These are phyloP conservation scores for Leishmania braziliensis DNA, from an alignment of 208 protist genomes.

Conservation along the genomic window DNA sequence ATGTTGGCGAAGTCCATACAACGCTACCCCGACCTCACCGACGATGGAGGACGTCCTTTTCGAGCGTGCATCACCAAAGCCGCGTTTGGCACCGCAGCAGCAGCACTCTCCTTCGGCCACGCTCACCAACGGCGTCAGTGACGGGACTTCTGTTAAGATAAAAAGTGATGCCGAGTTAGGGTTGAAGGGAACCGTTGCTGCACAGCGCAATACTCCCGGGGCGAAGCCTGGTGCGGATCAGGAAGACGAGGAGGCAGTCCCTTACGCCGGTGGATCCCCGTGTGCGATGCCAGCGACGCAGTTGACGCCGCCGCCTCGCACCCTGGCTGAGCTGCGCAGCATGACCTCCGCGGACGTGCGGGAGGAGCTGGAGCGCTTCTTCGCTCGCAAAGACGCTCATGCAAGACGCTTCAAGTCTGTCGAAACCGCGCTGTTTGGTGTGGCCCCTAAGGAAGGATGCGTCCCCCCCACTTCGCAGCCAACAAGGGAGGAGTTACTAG, in stretches of 20 bases:
- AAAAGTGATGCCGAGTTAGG: no score
- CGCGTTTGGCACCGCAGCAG: background rate
- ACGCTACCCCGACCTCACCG: background rate
- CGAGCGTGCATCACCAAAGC: conserved; percentile 8
- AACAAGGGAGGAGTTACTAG: conserved; percentile 2
- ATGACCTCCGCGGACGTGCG: conserved; percentile 80
- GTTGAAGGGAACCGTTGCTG: background rate
- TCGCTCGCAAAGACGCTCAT: conserved; percentile 36
- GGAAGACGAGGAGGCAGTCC: background rate
- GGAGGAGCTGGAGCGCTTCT: conserved; percentile 66
- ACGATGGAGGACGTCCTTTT: conserved; percentile 33
- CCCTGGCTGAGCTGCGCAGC: conserved; percentile 36
- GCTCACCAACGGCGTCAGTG: background rate
- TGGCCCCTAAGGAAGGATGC: background rate
- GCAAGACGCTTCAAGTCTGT: conserved; percentile 36
- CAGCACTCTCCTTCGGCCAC: background rate
- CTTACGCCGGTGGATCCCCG: conserved; percentile 32
- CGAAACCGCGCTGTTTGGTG: conserved; percentile 3
- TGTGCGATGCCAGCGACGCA: conserved; percentile 25
- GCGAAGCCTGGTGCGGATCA: background rate
- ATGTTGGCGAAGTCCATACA: background rate
- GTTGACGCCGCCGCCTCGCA: conserved; percentile 12
- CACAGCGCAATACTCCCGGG: background rate
- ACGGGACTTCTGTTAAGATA: background rate
- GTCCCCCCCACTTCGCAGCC: background rate